Evolutionary conservation across 2,329 filamentous ascomycete genomes (phyloP).

Genomic region (Fusarium poae): DNA sequence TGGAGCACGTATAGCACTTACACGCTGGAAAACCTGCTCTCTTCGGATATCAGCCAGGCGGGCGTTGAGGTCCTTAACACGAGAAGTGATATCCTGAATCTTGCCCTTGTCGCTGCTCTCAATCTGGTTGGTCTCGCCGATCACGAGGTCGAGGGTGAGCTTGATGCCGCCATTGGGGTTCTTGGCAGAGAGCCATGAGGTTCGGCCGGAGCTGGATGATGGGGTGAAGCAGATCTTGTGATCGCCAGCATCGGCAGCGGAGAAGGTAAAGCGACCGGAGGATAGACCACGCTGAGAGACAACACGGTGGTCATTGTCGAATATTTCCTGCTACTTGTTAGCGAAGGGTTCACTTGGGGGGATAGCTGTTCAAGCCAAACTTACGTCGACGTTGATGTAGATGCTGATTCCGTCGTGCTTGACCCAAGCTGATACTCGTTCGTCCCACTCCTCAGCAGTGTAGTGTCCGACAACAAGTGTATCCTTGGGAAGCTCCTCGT

Average conservation of each 20-base stretch:
- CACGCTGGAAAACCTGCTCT: conserved; percentile 96
- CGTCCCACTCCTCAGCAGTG: conserved; percentile 85
- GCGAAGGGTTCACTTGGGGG: neutral
- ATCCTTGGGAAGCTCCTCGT: conserved; percentile 97
- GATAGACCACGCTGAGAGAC: conserved; percentile 84
- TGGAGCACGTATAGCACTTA: conserved; percentile 58
- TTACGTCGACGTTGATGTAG: conserved; percentile 89
- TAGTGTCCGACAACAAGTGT: conserved; percentile 96
- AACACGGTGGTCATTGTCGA: conserved; percentile 97
- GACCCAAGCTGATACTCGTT: conserved; percentile 74
- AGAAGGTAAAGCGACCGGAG: conserved; percentile 93
- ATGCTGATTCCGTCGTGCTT: conserved; percentile 83
- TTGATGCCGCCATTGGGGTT: conserved; percentile 81
- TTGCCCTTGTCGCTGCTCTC: conserved; percentile 95
- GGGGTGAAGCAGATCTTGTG: conserved; percentile 96
- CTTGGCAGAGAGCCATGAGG: conserved; percentile 77
- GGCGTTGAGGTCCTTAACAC: conserved; percentile 89
- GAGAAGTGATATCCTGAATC: conserved; percentile 88
- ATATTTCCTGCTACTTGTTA: conserved; percentile 74
- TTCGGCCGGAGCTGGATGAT: conserved; percentile 75
- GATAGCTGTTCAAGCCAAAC: conserved; percentile 46
- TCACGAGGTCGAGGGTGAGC: conserved; percentile 88
- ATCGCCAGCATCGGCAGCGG: conserved; percentile 91
- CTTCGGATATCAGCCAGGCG: conserved; percentile 88
- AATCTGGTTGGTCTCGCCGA: conserved; percentile 94